A percentile compares a stretch with the other conserved stretches of the same genome.
Evolutionary conservation across 1,284 basidiomycete species (phyloP).

Genomic region (Ceratobasidium papillatum): DNA sequence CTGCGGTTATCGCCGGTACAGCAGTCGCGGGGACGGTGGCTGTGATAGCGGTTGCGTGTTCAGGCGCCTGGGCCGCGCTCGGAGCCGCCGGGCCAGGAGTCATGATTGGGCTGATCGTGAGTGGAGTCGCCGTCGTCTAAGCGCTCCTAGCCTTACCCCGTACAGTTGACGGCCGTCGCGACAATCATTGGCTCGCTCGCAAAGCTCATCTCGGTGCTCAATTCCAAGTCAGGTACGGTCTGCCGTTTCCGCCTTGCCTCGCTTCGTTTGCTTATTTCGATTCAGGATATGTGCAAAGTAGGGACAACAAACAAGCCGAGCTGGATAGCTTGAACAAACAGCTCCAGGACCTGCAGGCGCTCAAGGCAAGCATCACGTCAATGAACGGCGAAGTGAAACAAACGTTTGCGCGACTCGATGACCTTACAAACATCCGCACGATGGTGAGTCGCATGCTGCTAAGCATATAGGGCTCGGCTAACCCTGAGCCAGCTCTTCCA

Average conservation of each 20-base stretch:
- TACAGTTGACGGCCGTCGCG: not conserved
- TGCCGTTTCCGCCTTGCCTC: not conserved
- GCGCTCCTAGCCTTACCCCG: not conserved
- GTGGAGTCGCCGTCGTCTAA: not conserved
- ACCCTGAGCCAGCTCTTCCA: not conserved
- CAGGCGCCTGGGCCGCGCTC: not conserved
- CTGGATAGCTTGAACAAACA: not conserved
- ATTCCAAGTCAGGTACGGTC: not conserved
- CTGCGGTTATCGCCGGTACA: not conserved
- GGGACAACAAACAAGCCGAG: not conserved
- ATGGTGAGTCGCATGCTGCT: not conserved
- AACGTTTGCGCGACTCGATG: not conserved
- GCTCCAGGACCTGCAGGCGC: conserved; percentile 1
- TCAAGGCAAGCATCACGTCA: not conserved
- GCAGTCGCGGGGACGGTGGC: not conserved
- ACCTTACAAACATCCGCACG: not conserved
- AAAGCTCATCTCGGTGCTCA: conserved; percentile 2
- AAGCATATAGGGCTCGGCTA: not conserved
- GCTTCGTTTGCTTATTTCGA: not conserved
- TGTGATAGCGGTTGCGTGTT: no score
- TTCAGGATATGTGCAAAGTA: not conserved
- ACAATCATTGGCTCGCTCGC: conserved; percentile 1
- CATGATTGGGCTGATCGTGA: not conserved
- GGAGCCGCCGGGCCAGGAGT: conserved; percentile 14
- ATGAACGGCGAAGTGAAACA: not conserved